These are phyloP conservation scores for Phycomyces blakesleeanus DNA, from an alignment of 192 early-diverging fungal genomes.

Conservation along the genomic window DNA sequence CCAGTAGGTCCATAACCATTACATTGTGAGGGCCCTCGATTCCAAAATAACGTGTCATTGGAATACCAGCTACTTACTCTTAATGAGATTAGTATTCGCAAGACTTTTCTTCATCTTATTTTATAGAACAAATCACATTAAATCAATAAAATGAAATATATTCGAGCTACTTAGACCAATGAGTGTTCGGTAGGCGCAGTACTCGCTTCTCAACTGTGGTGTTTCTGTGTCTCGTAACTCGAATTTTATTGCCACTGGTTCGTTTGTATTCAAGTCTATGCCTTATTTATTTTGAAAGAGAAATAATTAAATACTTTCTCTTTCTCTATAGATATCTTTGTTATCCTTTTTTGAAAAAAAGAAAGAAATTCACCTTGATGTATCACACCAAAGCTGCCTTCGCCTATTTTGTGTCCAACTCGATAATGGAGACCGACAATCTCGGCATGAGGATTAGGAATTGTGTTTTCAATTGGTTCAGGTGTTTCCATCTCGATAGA, in stretches of 20 bases:
- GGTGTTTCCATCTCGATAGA: constrained; percentile 5
- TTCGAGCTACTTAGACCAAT: constrained; percentile 52
- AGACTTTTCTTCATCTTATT: too few relatives aligned
- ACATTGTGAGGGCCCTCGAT: constrained; percentile 42
- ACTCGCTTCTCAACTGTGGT: constrained; percentile 94
- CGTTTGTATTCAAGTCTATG: constrained; percentile 82
- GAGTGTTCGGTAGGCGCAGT: constrained; percentile 90
- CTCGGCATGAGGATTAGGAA: constrained; percentile 4
- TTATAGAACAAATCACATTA: too few relatives aligned
- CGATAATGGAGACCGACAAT: constrained; percentile 95
- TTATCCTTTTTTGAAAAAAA: not conserved
- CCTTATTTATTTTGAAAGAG: too few relatives aligned
- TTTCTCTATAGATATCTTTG: too few relatives aligned
- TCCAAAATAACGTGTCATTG: constrained; percentile 87
- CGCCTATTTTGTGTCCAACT: constrained; percentile 96
- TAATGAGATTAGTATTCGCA: not conserved
- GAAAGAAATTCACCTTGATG: constrained; percentile 91
- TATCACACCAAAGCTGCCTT: constrained; percentile 97
- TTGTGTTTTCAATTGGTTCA: constrained; percentile 5
- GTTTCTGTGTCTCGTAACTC: constrained; percentile 93
- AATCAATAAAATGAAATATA: too few relatives aligned
- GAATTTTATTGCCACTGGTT: constrained; percentile 95
- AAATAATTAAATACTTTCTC: too few relatives aligned
- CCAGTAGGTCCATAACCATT: constrained; percentile 49
- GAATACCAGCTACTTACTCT: constrained; percentile 68